These are phyloP conservation scores for Huntiella omanensis DNA, from an alignment of 2,329 filamentous ascomycete species.

Conservation along the genomic window DNA sequence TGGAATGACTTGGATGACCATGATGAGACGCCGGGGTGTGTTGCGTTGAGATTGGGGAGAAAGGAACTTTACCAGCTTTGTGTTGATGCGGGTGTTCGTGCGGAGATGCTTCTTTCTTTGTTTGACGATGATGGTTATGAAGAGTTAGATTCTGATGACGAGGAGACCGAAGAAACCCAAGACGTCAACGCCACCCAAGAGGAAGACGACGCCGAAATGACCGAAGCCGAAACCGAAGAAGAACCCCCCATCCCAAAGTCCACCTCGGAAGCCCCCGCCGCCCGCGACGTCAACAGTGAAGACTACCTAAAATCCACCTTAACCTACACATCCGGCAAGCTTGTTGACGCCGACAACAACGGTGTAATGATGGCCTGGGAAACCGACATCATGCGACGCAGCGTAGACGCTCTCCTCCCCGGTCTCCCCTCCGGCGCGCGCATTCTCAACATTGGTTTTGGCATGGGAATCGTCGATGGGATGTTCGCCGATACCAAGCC, in stretches of 20 bases:
- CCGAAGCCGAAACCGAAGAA: conserved; percentile 16
- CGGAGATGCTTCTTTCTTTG: conserved; percentile 68
- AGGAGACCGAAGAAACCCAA: conserved; percentile 22
- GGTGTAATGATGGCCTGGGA: conserved; percentile 95
- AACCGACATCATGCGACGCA: conserved; percentile 64
- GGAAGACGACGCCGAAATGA: conserved; percentile 16
- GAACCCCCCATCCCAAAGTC: conserved; percentile 11
- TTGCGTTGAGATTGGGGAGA: conserved; percentile 54
- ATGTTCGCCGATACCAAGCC: conserved; percentile 54
- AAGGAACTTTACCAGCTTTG: conserved; percentile 59
- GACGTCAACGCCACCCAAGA: conserved; percentile 19
- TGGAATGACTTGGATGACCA: conserved; percentile 89
- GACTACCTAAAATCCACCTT: conserved; percentile 51
- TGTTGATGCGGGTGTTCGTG: conserved; percentile 76
- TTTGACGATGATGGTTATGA: conserved; percentile 56
- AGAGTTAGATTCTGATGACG: conserved; percentile 39
- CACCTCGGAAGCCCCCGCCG: conserved; percentile 16
- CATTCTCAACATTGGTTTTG: conserved; percentile 73
- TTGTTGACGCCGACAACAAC: conserved; percentile 58
- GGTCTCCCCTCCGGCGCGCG: conserved; percentile 33
- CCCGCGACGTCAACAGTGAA: conserved; percentile 37
- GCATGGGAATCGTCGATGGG: conserved; percentile 73
- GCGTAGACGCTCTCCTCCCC: conserved; percentile 46
- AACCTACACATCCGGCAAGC: conserved; percentile 43
- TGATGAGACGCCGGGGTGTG: conserved; percentile 78